Evolutionary conservation across 345 rosid species (phyloP).

Genomic region (Excoecaria agallocha): DNA sequence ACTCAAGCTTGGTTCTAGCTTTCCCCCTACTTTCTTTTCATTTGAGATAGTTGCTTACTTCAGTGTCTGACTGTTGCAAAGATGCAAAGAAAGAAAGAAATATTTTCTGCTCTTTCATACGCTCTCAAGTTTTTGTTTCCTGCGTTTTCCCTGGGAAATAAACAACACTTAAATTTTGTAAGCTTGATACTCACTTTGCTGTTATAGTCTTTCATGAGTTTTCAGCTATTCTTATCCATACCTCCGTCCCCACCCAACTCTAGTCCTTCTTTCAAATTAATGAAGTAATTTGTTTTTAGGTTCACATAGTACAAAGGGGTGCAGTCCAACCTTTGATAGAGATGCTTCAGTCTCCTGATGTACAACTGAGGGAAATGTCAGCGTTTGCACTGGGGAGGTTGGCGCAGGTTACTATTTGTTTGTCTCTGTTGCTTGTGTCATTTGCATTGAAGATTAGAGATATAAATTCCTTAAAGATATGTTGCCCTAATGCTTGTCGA

Average conservation of each 20-base stretch:
- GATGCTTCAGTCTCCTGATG: conserved; percentile 86
- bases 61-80: not conserved
- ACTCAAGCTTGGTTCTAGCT: conserved; percentile 1
- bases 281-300: conserved; percentile 42
- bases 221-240: not conserved
- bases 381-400: conserved; percentile 99
- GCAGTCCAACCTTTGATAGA: conserved; percentile 91
- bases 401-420: conserved; percentile 73
- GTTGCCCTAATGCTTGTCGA: not conserved
- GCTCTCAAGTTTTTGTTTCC: not conserved
- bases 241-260: not conserved
- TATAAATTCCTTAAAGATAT: not conserved
- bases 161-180: not conserved
- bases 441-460: not conserved
- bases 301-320: conserved; percentile 99
- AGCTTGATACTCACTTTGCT: not conserved
- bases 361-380: conserved; percentile 96
- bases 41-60: conserved; percentile 7
- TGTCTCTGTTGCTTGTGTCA: not conserved
- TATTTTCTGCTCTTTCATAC: not conserved
- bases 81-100: not conserved
- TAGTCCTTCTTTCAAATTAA: conserved; percentile 7
- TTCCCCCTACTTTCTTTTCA: not conserved
- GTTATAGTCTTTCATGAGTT: not conserved
- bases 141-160: not conserved